Evolutionary conservation across 495 filamentous ascomycete species (phyloP).

Genomic region (Talaromyces liani): DNA sequence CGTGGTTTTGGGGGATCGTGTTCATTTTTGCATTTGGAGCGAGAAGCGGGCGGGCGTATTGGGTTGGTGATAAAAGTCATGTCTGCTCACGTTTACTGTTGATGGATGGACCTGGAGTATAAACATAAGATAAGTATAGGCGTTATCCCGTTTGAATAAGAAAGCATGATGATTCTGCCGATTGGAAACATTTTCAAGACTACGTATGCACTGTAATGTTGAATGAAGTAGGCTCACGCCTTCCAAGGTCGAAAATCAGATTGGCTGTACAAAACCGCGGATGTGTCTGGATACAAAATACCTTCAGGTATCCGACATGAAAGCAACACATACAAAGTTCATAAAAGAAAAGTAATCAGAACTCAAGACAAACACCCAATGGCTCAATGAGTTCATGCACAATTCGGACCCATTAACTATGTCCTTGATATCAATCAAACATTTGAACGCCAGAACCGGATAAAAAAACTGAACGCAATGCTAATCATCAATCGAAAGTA

Average conservation of each 20-base stretch:
- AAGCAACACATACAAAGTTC: neutral
- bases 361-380: neutral
- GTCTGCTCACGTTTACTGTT: neutral
- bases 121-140: neutral
- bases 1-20: neutral
- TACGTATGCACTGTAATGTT: neutral
- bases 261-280: neutral
- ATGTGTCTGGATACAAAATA: neutral
- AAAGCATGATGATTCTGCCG: neutral
- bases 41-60: conserved; percentile 4
- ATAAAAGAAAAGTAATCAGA: neutral
- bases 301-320: neutral
- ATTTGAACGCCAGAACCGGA: neutral
- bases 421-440: neutral
- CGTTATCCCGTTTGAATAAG: neutral
- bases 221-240: neutral
- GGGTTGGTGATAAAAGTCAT: neutral
- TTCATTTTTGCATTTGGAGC: conserved; percentile 2
- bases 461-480: neutral
- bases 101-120: neutral
- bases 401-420: neutral
- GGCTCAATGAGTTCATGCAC: neutral
- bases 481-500: neutral
- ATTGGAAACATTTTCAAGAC: neutral
- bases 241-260: neutral